Percentiles rank a stretch among this genome's conserved stretches.
Evolutionary conservation across 192 early-diverging fungal genomes (phyloP).

Genomic region (Linnemannia hyalina): DNA sequence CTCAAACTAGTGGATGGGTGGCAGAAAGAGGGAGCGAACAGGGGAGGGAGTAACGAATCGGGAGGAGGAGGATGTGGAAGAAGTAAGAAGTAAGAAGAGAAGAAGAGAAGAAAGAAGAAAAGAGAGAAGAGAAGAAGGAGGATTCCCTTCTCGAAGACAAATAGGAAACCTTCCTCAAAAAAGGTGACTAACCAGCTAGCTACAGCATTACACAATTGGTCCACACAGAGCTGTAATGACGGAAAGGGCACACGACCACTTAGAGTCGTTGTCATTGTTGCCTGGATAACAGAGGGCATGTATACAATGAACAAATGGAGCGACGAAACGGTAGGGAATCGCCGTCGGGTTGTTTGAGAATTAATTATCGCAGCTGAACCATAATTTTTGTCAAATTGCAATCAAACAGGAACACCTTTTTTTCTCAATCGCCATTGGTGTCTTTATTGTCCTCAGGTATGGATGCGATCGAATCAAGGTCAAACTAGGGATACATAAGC

Average conservation of each 20-base stretch:
- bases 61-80: not conserved
- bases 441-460: not conserved
- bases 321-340: no score
- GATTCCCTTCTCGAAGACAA: not conserved
- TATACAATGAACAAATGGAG: no score
- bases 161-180: no score
- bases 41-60: not conserved
- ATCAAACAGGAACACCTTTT: not conserved
- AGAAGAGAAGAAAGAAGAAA: not conserved
- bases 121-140: not conserved
- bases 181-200: no score
- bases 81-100: not conserved
- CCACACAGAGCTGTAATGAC: no score
- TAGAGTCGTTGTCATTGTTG: no score
- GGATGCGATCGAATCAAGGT: conserved; percentile 11
- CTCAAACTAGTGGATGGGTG: not conserved
- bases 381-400: not conserved
- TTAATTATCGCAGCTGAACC: not conserved
- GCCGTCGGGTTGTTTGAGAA: not conserved
- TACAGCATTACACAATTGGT: no score
- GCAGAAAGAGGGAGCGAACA: not conserved
- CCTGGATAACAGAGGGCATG: no score
- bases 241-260: no score
- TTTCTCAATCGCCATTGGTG: not conserved
- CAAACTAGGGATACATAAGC: not conserved